phyloP scores from a whole-genome alignment of 495 filamentous ascomycete genomes.

The Aspergillus heteromorphus region DNA sequence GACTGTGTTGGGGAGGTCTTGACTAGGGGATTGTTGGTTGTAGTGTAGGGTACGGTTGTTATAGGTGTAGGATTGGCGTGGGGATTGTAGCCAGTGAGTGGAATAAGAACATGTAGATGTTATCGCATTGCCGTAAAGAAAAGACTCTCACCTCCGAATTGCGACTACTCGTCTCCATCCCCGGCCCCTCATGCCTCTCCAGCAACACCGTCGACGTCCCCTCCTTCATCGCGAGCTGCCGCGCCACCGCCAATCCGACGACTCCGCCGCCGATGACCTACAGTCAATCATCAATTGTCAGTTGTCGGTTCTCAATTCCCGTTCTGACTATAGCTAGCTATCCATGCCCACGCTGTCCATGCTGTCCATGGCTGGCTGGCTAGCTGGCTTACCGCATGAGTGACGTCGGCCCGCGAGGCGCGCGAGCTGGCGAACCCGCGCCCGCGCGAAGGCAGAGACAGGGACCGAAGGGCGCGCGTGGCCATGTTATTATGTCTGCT shows the following conservation, averaged over 20 bases:
- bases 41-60: background rate
- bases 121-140: no score
- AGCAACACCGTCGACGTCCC: conserved; percentile 70
- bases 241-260: conserved; percentile 84
- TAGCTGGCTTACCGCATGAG: conserved; percentile 72
- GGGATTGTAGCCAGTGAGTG: background rate
- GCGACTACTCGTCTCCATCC: conserved; percentile 86
- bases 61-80: background rate
- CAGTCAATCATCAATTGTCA: conserved; percentile 16
- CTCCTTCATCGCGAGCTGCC: conserved; percentile 60
- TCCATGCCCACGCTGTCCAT: no score
- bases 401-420: conserved; percentile 59
- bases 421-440: conserved; percentile 39
- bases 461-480: conserved; percentile 14
- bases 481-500: conserved; percentile 8
- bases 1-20: no score
- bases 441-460: no score
- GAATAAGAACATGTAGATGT: no score
- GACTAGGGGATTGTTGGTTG: no score
- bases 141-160: conserved; percentile 71
- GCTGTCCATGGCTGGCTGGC: no score
- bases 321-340: no score
- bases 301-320: no score
- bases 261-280: conserved; percentile 87
- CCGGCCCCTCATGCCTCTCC: conserved; percentile 70